Evolutionary conservation across 1,284 basidiomycete genomes (phyloP), one percentile per base, ranked within the genome.

Genomic region (Fistulinella staudtii): DNA sequence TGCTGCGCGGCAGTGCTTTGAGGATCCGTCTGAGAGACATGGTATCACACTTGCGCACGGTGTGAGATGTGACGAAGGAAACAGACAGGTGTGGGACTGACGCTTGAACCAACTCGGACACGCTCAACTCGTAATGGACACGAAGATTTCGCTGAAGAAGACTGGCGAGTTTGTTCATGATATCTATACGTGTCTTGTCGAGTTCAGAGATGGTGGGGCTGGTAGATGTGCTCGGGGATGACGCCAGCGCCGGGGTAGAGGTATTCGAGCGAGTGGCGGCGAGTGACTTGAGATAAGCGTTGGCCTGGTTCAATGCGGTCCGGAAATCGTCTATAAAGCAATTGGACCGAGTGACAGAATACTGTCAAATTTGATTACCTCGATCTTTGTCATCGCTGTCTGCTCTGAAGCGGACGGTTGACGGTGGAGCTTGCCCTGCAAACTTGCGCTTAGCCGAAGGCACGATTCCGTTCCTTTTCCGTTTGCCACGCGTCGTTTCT

Each of bases 1-100:
- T 0, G 82, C 80, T 3, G 93, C 83, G n/a, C 92, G 80, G 51
- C 85, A 80, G 45, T 85, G 77, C 49, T 83, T 83, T 1, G 85
- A 82, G 1, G 81, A 79, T 24, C 68, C 69, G 58, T 97, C 94
- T 21, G 85, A 77, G 3, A 97, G 75, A 28, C 81, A 85, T 5
- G 86, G 85, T 31, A 88, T 69, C 14, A 87, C 73, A 14, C 90
- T 93, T 49, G 46, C 11, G 35, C 25, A 8, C 11, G 18, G 20
- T 17, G 20, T 64, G 18, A 65, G 52, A 18, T 28, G 18, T 13
- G 10, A 33, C 4, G 20, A 28, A 7, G 7, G 37, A 25, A 24
- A 20, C 13, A 35, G 15, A 23, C 0, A 39, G 43, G 28, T 29
- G 31, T 24, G 22, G 43, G 30, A 69, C 76, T 66, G 57, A 93